Conservation (phyloP, 169 alveolate genomes). For the Plasmodium knowlesi region DNA sequence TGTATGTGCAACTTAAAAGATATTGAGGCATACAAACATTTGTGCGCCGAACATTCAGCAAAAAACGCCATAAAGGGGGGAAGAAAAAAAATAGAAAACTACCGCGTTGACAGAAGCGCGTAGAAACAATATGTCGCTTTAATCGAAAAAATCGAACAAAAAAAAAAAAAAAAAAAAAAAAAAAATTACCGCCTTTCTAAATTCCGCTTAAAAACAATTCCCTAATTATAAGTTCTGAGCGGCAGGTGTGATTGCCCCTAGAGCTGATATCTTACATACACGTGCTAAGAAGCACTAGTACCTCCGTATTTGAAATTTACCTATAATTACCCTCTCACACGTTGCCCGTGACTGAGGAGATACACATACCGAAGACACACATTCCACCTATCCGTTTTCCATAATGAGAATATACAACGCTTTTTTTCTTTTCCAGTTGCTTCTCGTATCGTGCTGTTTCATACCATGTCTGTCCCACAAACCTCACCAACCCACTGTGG, state of each 20-base stretch:
- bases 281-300: background rate
- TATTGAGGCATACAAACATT: background rate
- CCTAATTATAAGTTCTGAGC: background rate
- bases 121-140: background rate
- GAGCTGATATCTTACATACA: background rate
- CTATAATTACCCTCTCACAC: background rate
- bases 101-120: background rate
- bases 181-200: background rate
- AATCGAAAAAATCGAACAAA: background rate
- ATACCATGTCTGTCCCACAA: background rate
- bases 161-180: background rate
- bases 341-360: background rate
- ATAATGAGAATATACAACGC: slow-evolving; percentile 25
- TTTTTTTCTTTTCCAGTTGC: slow-evolving; percentile 2
- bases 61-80: background rate
- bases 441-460: slow-evolving; percentile 5
- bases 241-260: background rate
- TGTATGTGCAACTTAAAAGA: background rate
- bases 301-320: background rate
- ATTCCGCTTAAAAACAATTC: background rate
- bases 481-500: background rate
- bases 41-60: background rate
- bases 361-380: background rate
- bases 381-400: background rate
- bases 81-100: background rate